Conservation (phyloP, 192 early-diverging fungal species). For the Backusella sp. region DNA sequence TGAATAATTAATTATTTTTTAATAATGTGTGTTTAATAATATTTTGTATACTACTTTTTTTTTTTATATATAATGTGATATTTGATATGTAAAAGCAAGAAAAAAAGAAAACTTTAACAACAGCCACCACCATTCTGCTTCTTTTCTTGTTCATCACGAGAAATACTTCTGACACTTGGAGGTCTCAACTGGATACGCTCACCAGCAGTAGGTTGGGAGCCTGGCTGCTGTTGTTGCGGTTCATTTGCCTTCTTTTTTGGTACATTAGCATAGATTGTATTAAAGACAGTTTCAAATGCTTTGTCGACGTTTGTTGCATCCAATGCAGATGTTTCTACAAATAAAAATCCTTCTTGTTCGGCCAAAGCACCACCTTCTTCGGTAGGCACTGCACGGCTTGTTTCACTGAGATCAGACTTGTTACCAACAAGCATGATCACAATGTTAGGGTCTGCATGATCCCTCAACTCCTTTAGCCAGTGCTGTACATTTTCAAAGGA, state of each 20-base stretch:
- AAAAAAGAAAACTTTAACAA: constrained; percentile 16
- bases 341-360: constrained; percentile 72
- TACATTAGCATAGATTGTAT: constrained; percentile 60
- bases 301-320: constrained; percentile 81
- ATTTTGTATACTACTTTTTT: neutral
- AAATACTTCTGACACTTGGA: constrained; percentile 39
- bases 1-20: neutral
- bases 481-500: constrained; percentile 85
- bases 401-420: constrained; percentile 81
- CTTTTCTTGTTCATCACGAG: constrained; percentile 41
- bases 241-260: constrained; percentile 30
- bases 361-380: constrained; percentile 82
- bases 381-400: constrained; percentile 59
- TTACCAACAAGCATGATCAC: constrained; percentile 92
- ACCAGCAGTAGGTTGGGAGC: constrained; percentile 15
- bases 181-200: constrained; percentile 37
- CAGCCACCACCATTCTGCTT: constrained; percentile 35
- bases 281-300: constrained; percentile 79
- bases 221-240: neutral
- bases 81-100: neutral
- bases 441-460: constrained; percentile 88
- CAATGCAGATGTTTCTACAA: constrained; percentile 73
- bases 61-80: neutral
- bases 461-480: constrained; percentile 90
- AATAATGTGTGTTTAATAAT: neutral